Conservation (phyloP, 2,329 filamentous ascomycete genomes). For the Macroventuria anomochaeta region DNA sequence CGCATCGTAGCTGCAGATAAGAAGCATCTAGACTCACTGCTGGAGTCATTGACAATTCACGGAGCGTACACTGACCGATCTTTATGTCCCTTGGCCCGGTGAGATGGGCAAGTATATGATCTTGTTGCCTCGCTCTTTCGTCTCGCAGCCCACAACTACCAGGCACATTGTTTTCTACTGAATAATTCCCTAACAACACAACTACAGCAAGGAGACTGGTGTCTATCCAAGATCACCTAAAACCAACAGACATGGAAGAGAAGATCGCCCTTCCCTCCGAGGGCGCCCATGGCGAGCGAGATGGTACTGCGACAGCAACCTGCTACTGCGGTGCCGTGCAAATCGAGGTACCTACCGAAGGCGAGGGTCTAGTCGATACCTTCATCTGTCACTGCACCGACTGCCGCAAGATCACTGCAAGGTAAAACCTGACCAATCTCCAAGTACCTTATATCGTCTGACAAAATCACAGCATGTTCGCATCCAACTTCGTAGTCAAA, state of each 20-base stretch:
- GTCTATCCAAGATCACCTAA: slow-evolving; percentile 15
- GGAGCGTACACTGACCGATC: background rate
- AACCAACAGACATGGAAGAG: slow-evolving; percentile 5
- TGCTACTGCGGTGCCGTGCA: slow-evolving; percentile 43
- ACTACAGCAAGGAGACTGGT: background rate
- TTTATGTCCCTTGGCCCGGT: slow-evolving; percentile 1
- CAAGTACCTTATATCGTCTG: background rate
- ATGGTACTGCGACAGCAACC: slow-evolving; percentile 38
- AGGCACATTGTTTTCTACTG: background rate
- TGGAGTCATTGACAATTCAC: background rate
- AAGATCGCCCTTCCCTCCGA: slow-evolving; percentile 6
- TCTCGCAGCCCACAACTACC: background rate
- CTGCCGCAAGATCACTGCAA: slow-evolving; percentile 52
- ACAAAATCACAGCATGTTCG: slow-evolving; percentile 56
- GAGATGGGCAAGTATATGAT: slow-evolving; percentile 13
- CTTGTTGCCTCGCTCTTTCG: background rate
- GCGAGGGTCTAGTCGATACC: slow-evolving; percentile 55
- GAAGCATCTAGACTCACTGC: background rate
- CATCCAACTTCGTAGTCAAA: slow-evolving; percentile 61
- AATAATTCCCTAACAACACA: background rate
- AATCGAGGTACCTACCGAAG: slow-evolving; percentile 51
- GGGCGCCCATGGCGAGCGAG: slow-evolving; percentile 14
- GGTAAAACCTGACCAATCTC: background rate
- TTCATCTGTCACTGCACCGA: slow-evolving; percentile 68
- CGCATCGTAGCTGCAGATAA: background rate